Conservation (phyloP, 2,329 filamentous ascomycete genomes). For the Annulohypoxylon truncatum region DNA sequence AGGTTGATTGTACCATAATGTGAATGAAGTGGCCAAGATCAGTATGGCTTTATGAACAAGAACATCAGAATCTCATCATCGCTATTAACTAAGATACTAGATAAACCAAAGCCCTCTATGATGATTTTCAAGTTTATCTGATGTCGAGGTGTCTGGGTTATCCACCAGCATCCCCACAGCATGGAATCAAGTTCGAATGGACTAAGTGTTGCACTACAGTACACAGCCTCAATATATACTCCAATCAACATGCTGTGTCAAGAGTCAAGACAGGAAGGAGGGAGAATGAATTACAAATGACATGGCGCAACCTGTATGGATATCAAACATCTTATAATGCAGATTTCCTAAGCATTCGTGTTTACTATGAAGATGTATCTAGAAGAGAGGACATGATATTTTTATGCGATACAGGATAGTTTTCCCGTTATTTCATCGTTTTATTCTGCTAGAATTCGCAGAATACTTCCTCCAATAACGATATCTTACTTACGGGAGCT, state of each 20-base stretch:
- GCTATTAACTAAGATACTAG: background rate
- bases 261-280: background rate
- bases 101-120: background rate
- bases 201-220: background rate
- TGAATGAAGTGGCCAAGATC: background rate
- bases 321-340: background rate
- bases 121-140: background rate
- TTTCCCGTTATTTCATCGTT: background rate
- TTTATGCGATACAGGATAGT: background rate
- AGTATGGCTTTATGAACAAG: background rate
- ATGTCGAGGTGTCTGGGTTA: background rate
- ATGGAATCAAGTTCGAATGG: background rate
- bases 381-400: background rate
- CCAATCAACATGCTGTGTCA: background rate
- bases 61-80: background rate
- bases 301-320: background rate
- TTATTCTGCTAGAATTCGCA: background rate
- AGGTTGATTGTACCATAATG: no score
- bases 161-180: background rate
- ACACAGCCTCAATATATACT: conserved; percentile 29
- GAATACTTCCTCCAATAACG: background rate
- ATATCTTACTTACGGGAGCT: background rate
- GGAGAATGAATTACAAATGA: background rate
- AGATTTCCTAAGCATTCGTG: background rate
- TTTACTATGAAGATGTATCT: background rate